phyloP scores from a whole-genome alignment of 2,329 filamentous ascomycete genomes.

The Ceratocystis alfenasii region DNA sequence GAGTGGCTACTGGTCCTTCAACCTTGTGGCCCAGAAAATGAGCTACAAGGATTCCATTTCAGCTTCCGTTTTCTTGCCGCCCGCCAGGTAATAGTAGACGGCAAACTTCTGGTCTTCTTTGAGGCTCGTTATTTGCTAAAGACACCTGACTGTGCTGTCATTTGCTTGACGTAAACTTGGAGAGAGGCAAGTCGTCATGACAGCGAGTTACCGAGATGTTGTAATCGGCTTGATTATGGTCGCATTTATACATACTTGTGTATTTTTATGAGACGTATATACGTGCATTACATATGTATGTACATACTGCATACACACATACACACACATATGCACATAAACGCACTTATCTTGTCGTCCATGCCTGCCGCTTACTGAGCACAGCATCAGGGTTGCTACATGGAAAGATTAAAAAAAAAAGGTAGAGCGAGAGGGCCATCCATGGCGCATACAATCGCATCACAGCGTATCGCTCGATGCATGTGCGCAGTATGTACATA shows the following conservation, averaged over 20 bases:
- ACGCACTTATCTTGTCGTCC: background rate
- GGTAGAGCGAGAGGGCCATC: background rate
- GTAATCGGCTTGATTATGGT: background rate
- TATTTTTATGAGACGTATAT: background rate
- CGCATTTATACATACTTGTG: background rate
- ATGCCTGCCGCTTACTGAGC: background rate
- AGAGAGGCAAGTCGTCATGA: background rate
- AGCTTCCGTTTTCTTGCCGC: background rate
- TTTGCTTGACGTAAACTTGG: background rate
- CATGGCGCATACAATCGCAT: background rate
- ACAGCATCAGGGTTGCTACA: background rate
- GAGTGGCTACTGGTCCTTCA: no score
- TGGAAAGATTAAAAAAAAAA: background rate
- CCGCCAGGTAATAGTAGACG: background rate
- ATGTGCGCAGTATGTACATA: background rate
- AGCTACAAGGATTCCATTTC: background rate
- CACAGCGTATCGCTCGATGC: background rate
- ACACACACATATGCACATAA: background rate
- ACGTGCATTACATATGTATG: background rate
- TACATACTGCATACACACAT: background rate
- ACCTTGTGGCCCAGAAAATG: no score
- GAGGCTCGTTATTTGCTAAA: background rate
- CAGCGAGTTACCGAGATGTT: background rate
- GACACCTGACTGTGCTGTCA: background rate
- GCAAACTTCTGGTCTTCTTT: background rate